phyloP scores from a whole-genome alignment of 768 basidiomycete species.

The Amanita thiersii region DNA sequence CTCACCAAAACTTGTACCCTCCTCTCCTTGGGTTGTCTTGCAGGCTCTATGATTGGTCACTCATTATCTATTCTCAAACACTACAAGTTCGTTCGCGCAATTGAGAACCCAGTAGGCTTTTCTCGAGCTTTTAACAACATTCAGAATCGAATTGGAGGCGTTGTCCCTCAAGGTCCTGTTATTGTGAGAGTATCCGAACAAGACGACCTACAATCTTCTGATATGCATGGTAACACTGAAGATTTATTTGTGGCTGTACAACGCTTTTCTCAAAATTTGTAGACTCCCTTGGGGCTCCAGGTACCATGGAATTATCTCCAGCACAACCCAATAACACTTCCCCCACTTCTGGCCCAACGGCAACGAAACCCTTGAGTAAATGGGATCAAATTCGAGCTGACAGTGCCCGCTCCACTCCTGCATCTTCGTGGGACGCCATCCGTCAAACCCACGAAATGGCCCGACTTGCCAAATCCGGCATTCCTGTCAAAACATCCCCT shows the following conservation, averaged over 20 bases:
- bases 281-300: no score
- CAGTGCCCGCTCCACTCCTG: conserved; percentile 31
- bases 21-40: conserved; percentile 16
- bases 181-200: conserved; percentile 17
- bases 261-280: no score
- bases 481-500: conserved; percentile 4
- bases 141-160: conserved; percentile 32
- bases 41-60: conserved; percentile 24
- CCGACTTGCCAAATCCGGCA: conserved; percentile 15
- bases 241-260: no score
- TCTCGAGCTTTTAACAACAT: conserved; percentile 32
- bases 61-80: conserved; percentile 21
- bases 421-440: conserved; percentile 62
- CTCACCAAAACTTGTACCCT: conserved; percentile 13
- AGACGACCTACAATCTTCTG: background rate
- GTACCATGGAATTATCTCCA: no score
- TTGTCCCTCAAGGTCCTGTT: conserved; percentile 17
- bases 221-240: background rate
- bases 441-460: conserved; percentile 48
- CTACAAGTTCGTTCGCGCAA: conserved; percentile 26
- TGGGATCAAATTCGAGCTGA: conserved; percentile 65
- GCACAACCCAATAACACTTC: no score
- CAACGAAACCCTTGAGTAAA: conserved; percentile 24
- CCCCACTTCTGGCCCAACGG: conserved; percentile 7
- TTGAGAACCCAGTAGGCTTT: conserved; percentile 33